phyloP scores from a whole-genome alignment of 192 early-diverging fungal genomes.

The Geranomyces variabilis region DNA sequence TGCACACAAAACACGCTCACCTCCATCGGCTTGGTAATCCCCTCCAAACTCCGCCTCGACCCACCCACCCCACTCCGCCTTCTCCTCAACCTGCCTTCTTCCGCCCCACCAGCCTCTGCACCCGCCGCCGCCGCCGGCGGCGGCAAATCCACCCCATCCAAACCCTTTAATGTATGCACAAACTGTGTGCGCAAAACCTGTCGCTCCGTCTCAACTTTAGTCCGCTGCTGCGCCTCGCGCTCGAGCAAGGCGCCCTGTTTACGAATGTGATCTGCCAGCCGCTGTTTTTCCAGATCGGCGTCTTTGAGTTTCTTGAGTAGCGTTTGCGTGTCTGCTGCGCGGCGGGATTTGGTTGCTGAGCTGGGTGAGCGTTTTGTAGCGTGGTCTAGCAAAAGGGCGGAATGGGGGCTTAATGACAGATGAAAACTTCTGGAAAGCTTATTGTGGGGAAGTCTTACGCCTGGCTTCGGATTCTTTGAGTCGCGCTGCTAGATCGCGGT shows the following conservation, averaged over 20 bases:
- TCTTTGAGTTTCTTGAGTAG: constrained; percentile 30
- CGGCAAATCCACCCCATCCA: constrained; percentile 5
- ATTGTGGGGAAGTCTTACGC: constrained; percentile 9
- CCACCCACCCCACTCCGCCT: not conserved
- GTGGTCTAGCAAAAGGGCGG: not conserved
- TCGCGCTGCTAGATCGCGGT: constrained; percentile 16
- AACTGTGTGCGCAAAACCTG: constrained; percentile 23
- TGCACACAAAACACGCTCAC: too few relatives aligned
- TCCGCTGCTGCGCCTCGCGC: constrained; percentile 15
- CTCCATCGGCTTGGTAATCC: too few relatives aligned
- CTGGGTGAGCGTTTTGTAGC: constrained; percentile 18
- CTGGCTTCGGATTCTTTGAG: constrained; percentile 27
- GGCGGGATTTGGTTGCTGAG: constrained; percentile 17
- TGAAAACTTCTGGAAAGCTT: not conserved
- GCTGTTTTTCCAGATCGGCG: constrained; percentile 20
- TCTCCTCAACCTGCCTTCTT: not conserved
- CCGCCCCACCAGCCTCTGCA: not conserved
- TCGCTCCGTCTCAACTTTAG: constrained; percentile 17
- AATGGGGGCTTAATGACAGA: too few relatives aligned
- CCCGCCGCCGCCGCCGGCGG: not conserved
- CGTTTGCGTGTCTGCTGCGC: constrained; percentile 4
- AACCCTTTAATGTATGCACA: constrained; percentile 15
- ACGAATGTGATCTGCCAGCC: constrained; percentile 2
- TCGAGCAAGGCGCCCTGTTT: constrained; percentile 7
- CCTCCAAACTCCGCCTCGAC: too few relatives aligned